Base-by-base conservation (phyloP, 257 asterid species). In the Mentha longifolia region DNA sequence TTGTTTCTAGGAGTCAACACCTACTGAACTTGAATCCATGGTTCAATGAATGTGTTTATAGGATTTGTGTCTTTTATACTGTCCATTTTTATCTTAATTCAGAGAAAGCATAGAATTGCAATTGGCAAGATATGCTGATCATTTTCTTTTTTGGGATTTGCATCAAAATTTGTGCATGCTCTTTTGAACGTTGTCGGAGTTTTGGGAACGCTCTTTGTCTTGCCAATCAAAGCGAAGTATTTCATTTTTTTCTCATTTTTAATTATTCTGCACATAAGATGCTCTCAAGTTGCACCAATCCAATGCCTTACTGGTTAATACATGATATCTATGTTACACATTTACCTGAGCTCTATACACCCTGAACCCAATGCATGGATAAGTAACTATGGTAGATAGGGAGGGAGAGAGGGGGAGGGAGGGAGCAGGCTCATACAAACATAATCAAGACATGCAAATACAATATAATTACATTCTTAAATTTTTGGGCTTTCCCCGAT, bases 391-490 rank as follows among this genome's bases (percentile, higher is more conserved):
- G 39, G 39, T 5, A 35, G 39, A 35, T 2, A 28, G 31, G 31
- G 31, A 28, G 31, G 31, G 31, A 28, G 31, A 3, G 31, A 28
- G 31, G 25, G 31, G 31, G 31, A 28, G 31, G 31, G 31, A 28
- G 31, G 31, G 31, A 28, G 31, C 31, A 28, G 31, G 31, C 31
- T 28, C 31, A 28, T 28, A 28, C 31, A 28, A 28, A 28, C 31
- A 28, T 22, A 51, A 45, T 70, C 62, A 43, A 65, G 62, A 51
- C 56, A 41, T 45, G 37, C 13, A 57, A 64, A 45, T 61, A 31
- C 58, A 60, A 13, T 56, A 59, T 56, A 35, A 50, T 25, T 72
- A 50, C 57, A 56, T 80, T 62, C 46, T 51, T 49, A 46, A 49
- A 31, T 51, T 51, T 65, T 41, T 52, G 20, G 46, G 49, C 54